Evolutionary conservation across 805 yeast genomes (phyloP).

Genomic region (Yarrowia sp.): DNA sequence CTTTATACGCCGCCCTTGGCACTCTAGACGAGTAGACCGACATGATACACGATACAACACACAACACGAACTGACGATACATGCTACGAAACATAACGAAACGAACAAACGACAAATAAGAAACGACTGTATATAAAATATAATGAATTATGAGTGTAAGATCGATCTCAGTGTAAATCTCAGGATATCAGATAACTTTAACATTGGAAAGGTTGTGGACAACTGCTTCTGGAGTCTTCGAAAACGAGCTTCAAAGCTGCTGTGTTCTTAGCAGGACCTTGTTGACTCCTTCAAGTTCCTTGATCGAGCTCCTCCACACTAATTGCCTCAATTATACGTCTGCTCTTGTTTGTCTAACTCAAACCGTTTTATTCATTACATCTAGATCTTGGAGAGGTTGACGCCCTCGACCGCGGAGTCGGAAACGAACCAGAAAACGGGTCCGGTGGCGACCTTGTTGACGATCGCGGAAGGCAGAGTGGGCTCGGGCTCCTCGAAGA

Average conservation of each 20-base stretch:
- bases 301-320: too few species aligned
- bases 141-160: constrained; percentile 3
- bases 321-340: too few species aligned
- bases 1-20: constrained; percentile 21
- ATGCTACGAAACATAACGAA: not conserved
- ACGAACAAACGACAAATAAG: not conserved
- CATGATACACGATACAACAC: not conserved
- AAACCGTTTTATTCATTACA: not conserved
- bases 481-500: constrained; percentile 51
- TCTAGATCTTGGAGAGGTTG: constrained; percentile 28
- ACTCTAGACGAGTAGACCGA: not conserved
- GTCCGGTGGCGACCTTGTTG: constrained; percentile 52
- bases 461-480: constrained; percentile 69
- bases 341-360: too few species aligned
- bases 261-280: too few species aligned
- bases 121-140: constrained; percentile 2
- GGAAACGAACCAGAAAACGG: constrained; percentile 81
- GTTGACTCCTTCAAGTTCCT: not conserved
- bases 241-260: too few species aligned
- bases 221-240: too few species aligned
- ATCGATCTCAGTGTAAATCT: too few species aligned
- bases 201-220: too few species aligned
- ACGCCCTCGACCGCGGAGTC: constrained; percentile 72
- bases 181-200: too few species aligned
- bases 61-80: constrained; percentile 9